These are phyloP conservation scores for Naganishia vishniacii DNA, from an alignment of 768 basidiomycete species.

Conservation along the genomic window DNA sequence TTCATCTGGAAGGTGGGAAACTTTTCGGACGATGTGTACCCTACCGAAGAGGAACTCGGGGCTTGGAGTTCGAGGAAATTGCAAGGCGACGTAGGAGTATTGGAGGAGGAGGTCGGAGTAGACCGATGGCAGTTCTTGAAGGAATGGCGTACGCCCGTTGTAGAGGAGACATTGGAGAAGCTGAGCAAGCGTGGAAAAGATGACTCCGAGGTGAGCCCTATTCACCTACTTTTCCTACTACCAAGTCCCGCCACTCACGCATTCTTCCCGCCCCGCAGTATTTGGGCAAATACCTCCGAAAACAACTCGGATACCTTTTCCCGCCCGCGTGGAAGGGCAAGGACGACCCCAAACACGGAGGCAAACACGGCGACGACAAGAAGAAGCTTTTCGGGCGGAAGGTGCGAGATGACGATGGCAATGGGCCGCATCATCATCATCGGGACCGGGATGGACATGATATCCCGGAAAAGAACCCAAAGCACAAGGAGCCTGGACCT, in stretches of 20 bases:
- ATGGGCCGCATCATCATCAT: slow-evolving; percentile 8
- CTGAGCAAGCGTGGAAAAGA: slow-evolving; percentile 44
- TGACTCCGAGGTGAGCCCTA: slow-evolving; percentile 44
- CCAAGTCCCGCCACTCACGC: too few species aligned
- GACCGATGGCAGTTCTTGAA: slow-evolving; percentile 44
- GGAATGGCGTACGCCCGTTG: slow-evolving; percentile 45
- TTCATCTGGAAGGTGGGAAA: slow-evolving; percentile 46
- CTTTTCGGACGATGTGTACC: slow-evolving; percentile 27
- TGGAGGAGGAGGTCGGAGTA: slow-evolving; percentile 18
- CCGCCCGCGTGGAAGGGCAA: slow-evolving; percentile 32
- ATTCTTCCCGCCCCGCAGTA: slow-evolving; percentile 27
- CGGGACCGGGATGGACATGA: slow-evolving; percentile 11
- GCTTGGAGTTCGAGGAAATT: slow-evolving; percentile 17
- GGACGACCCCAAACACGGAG: not conserved
- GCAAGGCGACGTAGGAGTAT: slow-evolving; percentile 27
- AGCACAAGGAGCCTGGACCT: slow-evolving; percentile 23
- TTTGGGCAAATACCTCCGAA: slow-evolving; percentile 42
- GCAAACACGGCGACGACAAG: slow-evolving; percentile 26
- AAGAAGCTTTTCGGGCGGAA: slow-evolving; percentile 36
- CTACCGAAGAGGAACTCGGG: slow-evolving; percentile 8
- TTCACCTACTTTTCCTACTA: too few species aligned
- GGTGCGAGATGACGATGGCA: slow-evolving; percentile 3
- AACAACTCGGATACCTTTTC: slow-evolving; percentile 39
- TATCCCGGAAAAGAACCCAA: slow-evolving; percentile 20
- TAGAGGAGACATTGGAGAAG: slow-evolving; percentile 47